phyloP scores from a whole-genome alignment of 176 grass and related monocot genomes.

The Puya raimondii region DNA sequence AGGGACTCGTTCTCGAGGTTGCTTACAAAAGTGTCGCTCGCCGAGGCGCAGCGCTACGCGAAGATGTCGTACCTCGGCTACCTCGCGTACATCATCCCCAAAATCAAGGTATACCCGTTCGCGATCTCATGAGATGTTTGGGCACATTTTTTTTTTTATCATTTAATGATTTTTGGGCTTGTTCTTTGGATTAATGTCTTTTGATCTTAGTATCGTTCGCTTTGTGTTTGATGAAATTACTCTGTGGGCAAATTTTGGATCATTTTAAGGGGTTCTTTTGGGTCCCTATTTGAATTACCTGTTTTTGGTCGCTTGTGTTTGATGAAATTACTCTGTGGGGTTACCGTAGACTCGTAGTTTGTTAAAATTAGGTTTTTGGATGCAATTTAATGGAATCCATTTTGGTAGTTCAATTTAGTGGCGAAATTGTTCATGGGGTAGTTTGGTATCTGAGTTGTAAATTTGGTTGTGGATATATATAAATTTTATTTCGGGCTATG shows the following conservation, averaged over 20 bases:
- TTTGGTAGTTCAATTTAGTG: not conserved
- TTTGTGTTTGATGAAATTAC: not conserved
- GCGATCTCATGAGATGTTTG: not conserved
- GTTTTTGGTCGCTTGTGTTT: not conserved
- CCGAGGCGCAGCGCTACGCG: constrained; percentile 42
- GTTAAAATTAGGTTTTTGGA: no score
- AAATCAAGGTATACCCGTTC: constrained; percentile 45
- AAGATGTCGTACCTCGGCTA: constrained; percentile 80
- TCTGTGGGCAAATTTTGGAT: not conserved
- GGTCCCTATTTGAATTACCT: not conserved
- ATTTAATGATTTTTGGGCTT: not conserved
- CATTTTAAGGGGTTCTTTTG: not conserved
- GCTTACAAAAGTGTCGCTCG: constrained; percentile 50
- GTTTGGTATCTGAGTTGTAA: not conserved
- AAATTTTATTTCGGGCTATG: not conserved
- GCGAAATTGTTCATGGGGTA: not conserved
- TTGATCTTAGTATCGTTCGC: not conserved
- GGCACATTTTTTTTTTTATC: not conserved
- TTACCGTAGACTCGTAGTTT: not conserved
- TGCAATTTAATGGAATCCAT: not conserved
- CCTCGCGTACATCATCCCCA: constrained; percentile 63
- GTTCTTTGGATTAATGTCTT: not conserved
- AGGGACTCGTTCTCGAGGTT: constrained; percentile 61
- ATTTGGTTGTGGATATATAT: not conserved
- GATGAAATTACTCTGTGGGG: not conserved